phyloP scores from a whole-genome alignment of 352 stramenopile genomes.

The Pythium biforme region DNA sequence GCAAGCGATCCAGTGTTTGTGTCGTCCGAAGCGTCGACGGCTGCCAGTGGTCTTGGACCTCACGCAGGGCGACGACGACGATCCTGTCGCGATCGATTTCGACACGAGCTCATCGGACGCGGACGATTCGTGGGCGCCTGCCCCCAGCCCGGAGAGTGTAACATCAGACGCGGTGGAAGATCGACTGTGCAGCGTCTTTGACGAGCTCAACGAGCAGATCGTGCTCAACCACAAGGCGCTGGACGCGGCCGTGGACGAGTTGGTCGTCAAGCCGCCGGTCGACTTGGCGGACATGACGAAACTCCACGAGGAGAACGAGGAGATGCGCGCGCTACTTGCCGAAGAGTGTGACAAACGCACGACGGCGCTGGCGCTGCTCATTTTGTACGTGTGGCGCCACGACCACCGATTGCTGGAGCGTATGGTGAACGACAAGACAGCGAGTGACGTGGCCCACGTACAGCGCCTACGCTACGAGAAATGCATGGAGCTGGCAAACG shows the following conservation, averaged over 20 bases:
- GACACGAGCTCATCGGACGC: not conserved
- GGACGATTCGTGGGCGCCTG: not conserved
- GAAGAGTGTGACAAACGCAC: conserved; percentile 31
- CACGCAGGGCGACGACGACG: not conserved
- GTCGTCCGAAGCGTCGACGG: not conserved
- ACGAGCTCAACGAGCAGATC: conserved; percentile 17
- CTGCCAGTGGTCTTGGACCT: not conserved
- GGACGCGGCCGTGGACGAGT: conserved; percentile 29
- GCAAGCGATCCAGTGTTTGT: not conserved
- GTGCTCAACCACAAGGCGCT: conserved; percentile 37
- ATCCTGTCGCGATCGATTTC: not conserved
- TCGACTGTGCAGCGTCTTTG: conserved; percentile 4
- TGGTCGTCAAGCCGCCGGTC: conserved; percentile 21
- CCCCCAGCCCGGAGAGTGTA: not conserved
- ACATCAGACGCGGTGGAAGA: conserved; percentile 7
- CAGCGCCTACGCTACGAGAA: not conserved
- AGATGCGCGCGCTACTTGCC: conserved; percentile 36
- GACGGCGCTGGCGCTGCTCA: conserved; percentile 35
- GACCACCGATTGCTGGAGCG: not conserved
- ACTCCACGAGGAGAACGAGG: conserved; percentile 41
- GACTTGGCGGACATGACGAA: conserved; percentile 24
- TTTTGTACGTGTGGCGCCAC: conserved; percentile 19
- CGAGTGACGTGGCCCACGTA: not conserved
- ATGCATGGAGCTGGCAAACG: not conserved
- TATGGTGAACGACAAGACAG: not conserved